A percentile compares a stretch with the other conserved stretches of the same genome.
Conservation (phyloP, 768 basidiomycete genomes). For the Phlegmacium glaucopus region DNA sequence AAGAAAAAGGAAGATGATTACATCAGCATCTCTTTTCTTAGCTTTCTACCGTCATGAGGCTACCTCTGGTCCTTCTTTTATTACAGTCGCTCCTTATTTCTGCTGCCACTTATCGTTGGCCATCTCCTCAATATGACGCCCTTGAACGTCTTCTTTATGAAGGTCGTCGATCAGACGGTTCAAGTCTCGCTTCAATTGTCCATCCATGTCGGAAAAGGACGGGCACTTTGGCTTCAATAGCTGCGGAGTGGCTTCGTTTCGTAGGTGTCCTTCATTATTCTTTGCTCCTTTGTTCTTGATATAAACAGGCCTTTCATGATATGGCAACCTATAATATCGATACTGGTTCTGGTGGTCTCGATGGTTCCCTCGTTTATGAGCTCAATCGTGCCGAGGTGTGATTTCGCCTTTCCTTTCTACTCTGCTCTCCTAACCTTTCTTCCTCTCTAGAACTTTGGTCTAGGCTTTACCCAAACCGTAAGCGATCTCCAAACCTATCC, state of each 20-base stretch:
- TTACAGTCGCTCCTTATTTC: slow-evolving; percentile 15
- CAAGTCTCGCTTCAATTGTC: slow-evolving; percentile 29
- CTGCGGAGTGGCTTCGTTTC: slow-evolving; percentile 35
- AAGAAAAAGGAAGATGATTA: slow-evolving; percentile 5
- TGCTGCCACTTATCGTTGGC: slow-evolving; percentile 27
- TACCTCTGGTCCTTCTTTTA: slow-evolving; percentile 10
- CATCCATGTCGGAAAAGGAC: slow-evolving; percentile 30
- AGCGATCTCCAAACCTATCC: slow-evolving; percentile 39
- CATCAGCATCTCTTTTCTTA: too few relatives aligned
- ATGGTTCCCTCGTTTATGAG: slow-evolving; percentile 48
- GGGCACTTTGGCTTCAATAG: slow-evolving; percentile 25
- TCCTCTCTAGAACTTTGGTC: slow-evolving; percentile 39
- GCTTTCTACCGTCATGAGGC: too few relatives aligned
- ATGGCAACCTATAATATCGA: slow-evolving; percentile 43
- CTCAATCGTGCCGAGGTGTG: slow-evolving; percentile 37
- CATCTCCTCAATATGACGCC: slow-evolving; percentile 34
- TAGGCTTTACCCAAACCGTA: slow-evolving; percentile 41
- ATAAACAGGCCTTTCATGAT: slow-evolving; percentile 45
- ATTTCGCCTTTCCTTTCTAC: not conserved
- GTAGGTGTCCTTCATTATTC: slow-evolving; percentile 15
- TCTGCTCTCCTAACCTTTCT: not conserved
- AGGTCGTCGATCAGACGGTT: slow-evolving; percentile 29
- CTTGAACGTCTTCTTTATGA: slow-evolving; percentile 31
- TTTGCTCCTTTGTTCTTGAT: not conserved
- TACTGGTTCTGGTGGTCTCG: slow-evolving; percentile 47